Conservation (phyloP, 1,284 basidiomycete genomes). For the Ganoderma leucocontextum region DNA sequence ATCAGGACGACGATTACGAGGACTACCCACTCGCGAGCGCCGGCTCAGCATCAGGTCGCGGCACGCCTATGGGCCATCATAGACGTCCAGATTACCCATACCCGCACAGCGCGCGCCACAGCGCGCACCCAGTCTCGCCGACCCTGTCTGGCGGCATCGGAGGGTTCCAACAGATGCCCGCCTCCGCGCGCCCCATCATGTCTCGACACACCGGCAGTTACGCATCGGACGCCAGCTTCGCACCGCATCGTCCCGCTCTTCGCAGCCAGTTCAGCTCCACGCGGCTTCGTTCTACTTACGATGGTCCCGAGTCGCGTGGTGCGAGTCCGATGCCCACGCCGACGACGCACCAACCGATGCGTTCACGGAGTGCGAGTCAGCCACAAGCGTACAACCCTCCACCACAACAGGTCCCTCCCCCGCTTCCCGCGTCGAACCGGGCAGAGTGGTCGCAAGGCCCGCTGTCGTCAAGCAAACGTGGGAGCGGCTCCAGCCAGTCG, state of each 20-base stretch:
- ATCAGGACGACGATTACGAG: constrained; percentile 76
- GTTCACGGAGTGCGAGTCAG: constrained; percentile 80
- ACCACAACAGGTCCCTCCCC: constrained; percentile 58
- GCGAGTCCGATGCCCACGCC: constrained; percentile 36
- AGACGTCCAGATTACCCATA: constrained; percentile 61
- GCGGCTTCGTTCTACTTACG: constrained; percentile 62
- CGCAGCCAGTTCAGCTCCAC: constrained; percentile 79
- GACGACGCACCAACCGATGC: constrained; percentile 45
- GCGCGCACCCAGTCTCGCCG: constrained; percentile 33
- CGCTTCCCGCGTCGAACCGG: constrained; percentile 66
- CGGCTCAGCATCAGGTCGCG: constrained; percentile 68
- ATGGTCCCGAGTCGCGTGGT: constrained; percentile 43
- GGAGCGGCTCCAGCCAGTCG: constrained; percentile 82
- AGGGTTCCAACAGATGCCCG: constrained; percentile 26
- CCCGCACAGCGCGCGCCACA: constrained; percentile 36
- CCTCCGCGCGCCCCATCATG: constrained; percentile 50
- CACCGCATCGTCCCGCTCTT: constrained; percentile 57
- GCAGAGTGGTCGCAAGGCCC: constrained; percentile 57
- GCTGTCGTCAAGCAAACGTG: constrained; percentile 67
- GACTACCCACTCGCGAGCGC: constrained; percentile 66
- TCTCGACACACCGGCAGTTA: constrained; percentile 58
- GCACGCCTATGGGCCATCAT: constrained; percentile 69
- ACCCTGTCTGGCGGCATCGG: constrained; percentile 23
- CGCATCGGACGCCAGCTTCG: constrained; percentile 58
- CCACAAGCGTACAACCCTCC: constrained; percentile 73